These are phyloP conservation scores for Dryadomyces quercus-mongolicae DNA, from an alignment of 2,329 filamentous ascomycete species.

Conservation along the genomic window DNA sequence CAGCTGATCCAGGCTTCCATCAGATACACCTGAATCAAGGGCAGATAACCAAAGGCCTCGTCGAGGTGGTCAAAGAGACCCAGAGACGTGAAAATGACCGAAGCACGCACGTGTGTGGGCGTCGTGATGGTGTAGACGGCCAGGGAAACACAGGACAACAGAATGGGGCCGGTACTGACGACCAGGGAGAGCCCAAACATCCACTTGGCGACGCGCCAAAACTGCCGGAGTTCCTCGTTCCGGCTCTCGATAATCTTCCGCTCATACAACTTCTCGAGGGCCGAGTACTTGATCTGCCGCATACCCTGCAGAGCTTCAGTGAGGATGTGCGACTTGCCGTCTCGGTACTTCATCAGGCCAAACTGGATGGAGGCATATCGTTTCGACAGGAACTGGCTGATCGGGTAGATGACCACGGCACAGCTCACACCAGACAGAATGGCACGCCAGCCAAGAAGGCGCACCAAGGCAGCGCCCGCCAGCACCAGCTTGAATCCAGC, in stretches of 20 bases:
- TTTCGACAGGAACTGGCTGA: constrained; percentile 18
- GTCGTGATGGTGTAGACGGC: constrained; percentile 21
- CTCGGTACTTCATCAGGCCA: constrained; percentile 22
- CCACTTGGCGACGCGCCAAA: constrained; percentile 20
- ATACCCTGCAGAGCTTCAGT: constrained; percentile 24
- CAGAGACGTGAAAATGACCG: constrained; percentile 23
- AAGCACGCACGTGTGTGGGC: constrained; percentile 19
- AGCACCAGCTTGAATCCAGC: constrained; percentile 22
- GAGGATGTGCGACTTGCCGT: constrained; percentile 22
- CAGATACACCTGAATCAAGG: constrained; percentile 21
- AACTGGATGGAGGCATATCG: constrained; percentile 20
- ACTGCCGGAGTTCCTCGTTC: constrained; percentile 22
- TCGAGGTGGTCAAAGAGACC: constrained; percentile 23
- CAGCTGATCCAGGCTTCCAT: constrained; percentile 24
- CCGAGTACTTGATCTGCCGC: constrained; percentile 26
- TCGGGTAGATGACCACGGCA: constrained; percentile 16
- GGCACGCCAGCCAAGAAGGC: constrained; percentile 20
- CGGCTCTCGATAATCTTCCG: constrained; percentile 21
- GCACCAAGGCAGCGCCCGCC: constrained; percentile 18
- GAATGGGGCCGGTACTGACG: constrained; percentile 19
- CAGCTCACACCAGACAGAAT: constrained; percentile 19
- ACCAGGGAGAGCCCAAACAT: constrained; percentile 18
- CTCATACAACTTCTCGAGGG: constrained; percentile 23
- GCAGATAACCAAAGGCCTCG: constrained; percentile 20
- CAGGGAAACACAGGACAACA: constrained; percentile 21